phyloP scores from a whole-genome alignment of 2,329 filamentous ascomycete species.

The Nemania diffusa region DNA sequence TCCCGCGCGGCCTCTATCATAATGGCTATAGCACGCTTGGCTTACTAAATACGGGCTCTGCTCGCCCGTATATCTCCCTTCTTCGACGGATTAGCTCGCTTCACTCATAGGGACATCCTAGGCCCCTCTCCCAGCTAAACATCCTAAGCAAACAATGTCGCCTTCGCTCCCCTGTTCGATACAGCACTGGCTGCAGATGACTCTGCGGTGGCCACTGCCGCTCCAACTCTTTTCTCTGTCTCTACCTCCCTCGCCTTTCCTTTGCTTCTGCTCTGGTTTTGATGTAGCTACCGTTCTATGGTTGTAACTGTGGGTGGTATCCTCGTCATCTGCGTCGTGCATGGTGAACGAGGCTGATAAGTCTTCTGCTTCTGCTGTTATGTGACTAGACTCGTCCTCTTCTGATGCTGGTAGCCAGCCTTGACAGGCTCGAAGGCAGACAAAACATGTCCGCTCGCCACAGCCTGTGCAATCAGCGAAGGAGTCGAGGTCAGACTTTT shows the following conservation, averaged over 20 bases:
- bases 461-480: conserved; percentile 73
- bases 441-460: conserved; percentile 70
- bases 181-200: conserved; percentile 75
- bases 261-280: conserved; percentile 33
- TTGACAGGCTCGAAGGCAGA: conserved; percentile 74
- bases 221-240: conserved; percentile 53
- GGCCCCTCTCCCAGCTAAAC: conserved; percentile 58
- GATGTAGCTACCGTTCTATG: neutral
- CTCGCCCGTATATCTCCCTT: neutral
- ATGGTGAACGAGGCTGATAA: conserved; percentile 61
- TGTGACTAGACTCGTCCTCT: neutral
- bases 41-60: neutral
- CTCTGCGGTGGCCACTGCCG: conserved; percentile 58
- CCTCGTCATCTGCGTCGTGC: conserved; percentile 58
- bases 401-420: conserved; percentile 55
- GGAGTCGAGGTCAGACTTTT: conserved; percentile 72
- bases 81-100: neutral
- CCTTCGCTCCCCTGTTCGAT: conserved; percentile 72
- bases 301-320: conserved; percentile 22
- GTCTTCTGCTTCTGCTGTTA: conserved; percentile 43
- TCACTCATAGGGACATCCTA: conserved; percentile 41
- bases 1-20: neutral
- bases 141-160: conserved; percentile 74
- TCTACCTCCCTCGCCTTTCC: conserved; percentile 42
- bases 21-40: neutral